A percentile compares a stretch with the other conserved stretches of the same genome.
Evolutionary conservation across 2,329 filamentous ascomycete species (phyloP).

Genomic region (Pyrenophora graminea): DNA sequence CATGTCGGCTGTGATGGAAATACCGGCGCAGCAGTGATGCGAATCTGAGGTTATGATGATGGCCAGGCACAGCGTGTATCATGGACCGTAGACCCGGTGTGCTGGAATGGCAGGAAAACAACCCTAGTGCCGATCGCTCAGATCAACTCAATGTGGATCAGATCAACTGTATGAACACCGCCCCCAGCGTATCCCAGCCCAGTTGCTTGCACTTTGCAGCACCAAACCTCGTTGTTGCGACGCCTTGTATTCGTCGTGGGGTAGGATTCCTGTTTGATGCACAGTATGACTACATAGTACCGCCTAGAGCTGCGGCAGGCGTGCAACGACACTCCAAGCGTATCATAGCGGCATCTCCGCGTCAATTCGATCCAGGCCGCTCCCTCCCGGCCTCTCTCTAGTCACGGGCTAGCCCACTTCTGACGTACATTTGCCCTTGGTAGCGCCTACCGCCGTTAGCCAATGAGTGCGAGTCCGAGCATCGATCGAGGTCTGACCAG

Average conservation of each 20-base stretch:
- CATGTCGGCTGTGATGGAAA: neutral
- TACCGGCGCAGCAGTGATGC: neutral
- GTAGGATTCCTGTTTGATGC: slow-evolving; percentile 9
- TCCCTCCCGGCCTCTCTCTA: slow-evolving; percentile 18
- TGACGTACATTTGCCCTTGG: slow-evolving; percentile 21
- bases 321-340: slow-evolving; percentile 9
- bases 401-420: slow-evolving; percentile 5
- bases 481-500: slow-evolving; percentile 12
- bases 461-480: slow-evolving; percentile 7
- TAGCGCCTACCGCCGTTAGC: slow-evolving; percentile 1
- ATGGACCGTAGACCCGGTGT: slow-evolving; percentile 12
- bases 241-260: neutral
- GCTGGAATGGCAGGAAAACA: slow-evolving; percentile 8
- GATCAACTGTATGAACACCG: neutral
- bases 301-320: slow-evolving; percentile 8
- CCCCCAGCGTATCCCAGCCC: neutral
- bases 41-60: neutral
- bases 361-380: slow-evolving; percentile 20
- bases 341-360: slow-evolving; percentile 16
- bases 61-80: neutral
- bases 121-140: slow-evolving; percentile 22
- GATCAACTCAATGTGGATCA: neutral
- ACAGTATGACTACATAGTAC: slow-evolving; percentile 12
- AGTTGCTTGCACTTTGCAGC: neutral
- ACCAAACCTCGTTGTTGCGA: neutral